Conservation (phyloP, 1,284 basidiomycete genomes). For the Microbotryomycetes sp. region DNA sequence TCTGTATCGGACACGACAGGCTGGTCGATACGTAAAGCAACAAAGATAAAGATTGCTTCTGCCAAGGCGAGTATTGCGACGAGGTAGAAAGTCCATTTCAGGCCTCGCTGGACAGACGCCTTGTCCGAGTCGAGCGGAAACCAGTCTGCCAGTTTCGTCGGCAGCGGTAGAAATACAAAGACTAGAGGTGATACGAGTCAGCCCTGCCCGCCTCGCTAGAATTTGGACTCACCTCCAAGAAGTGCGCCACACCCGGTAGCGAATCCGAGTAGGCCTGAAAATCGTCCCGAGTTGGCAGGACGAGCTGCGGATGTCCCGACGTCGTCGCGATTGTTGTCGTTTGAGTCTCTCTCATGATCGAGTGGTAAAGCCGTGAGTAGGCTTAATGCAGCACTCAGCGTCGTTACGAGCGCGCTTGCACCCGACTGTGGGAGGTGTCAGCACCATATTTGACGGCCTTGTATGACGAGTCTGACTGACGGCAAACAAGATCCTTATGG, state of each 20-base stretch:
- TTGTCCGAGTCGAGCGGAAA: background rate
- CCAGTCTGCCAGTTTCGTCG: slow-evolving; percentile 4
- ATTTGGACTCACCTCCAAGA: slow-evolving; percentile 10
- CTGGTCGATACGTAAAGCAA: background rate
- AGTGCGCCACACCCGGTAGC: slow-evolving; percentile 27
- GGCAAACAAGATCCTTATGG: slow-evolving; percentile 13
- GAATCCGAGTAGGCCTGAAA: slow-evolving; percentile 29
- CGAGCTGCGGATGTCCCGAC: background rate
- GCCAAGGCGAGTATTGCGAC: slow-evolving; percentile 7
- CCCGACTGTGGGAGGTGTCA: slow-evolving; percentile 4
- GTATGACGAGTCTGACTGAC: too few species aligned
- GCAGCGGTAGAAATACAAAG: slow-evolving; percentile 28
- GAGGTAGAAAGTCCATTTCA: slow-evolving; percentile 6
- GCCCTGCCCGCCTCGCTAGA: too few species aligned
- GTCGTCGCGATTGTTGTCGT: too few species aligned
- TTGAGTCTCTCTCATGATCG: too few species aligned
- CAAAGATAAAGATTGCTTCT: background rate
- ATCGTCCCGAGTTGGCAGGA: background rate
- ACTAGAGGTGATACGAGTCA: slow-evolving; percentile 5
- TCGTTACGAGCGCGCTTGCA: slow-evolving; percentile 15
- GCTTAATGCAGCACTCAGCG: slow-evolving; percentile 8
- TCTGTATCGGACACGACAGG: background rate
- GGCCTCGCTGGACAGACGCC: background rate
- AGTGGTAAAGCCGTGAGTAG: slow-evolving; percentile 4
- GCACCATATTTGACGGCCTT: too few species aligned